Base-by-base conservation (phyloP, 129 eudicot species). In the Chrysanthemum lavandulifolium region DNA sequence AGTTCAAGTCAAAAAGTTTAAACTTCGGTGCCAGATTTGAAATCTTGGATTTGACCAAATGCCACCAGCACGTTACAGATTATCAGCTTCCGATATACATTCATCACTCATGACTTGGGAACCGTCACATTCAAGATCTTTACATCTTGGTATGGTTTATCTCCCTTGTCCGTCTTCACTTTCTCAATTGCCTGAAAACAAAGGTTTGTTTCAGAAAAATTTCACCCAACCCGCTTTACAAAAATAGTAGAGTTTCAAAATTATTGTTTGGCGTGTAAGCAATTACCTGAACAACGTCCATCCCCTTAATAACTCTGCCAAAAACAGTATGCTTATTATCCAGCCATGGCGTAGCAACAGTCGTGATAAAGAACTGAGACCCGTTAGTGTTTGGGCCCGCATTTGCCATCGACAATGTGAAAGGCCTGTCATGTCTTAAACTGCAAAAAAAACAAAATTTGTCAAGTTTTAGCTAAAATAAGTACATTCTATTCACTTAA, bases 341-440 rank as follows among this genome's bases (percentile, higher is more conserved):
- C 82, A 95, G 82, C 99, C 99, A 95, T 11, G 99, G 99, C 8
- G 99, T 95, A 76, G 99, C 99, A 25, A 95, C 99, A 13, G 99
- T 95, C 2, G 99, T 95, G 63, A 95, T 95, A 80, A 95, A 95
- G 69, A 95, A 95, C 73, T 91, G 99, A 25, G 99, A 95, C 69
- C 99, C 99, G 48, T 95, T 95, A 50, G 97, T 91, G 84, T 86
- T 88, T 36, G 97, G 97, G 13, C 99, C 99, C 45, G 99, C 99
- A 82, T 95, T 95, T 61, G 99, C 99, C 99, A 95, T 95, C 1
- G 99, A 95, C 61, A 95, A 77, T 3, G 99, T 95, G 76, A 91
- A 95, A 64, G 99, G 99, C 81, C 97, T 84, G 71, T 95, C 99
- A 62, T 95, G 99, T 83, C 99, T 89, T 72, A 95, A 84, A 79